Conservation (phyloP, 306 rosid genomes). For the Lathyrus aphaca region DNA sequence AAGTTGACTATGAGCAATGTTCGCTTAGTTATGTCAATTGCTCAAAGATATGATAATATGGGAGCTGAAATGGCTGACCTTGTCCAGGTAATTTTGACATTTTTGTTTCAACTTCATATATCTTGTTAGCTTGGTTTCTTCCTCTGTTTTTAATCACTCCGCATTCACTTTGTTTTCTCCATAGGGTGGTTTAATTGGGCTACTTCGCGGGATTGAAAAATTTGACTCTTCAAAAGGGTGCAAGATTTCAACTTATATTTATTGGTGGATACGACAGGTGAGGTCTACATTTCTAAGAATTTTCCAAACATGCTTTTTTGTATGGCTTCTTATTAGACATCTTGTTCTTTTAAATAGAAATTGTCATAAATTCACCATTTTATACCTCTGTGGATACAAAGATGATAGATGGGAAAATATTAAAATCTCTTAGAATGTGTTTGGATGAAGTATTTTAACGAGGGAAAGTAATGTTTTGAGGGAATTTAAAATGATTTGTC, state of each 20-base stretch:
- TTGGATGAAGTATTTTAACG: no score
- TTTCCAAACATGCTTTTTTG: slow-evolving; percentile 7
- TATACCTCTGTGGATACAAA: slow-evolving; percentile 22
- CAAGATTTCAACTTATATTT: slow-evolving; percentile 94
- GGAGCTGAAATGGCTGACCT: slow-evolving; percentile 97
- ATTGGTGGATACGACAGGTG: slow-evolving; percentile 99
- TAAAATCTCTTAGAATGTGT: slow-evolving; percentile 31
- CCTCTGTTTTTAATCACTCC: slow-evolving; percentile 1
- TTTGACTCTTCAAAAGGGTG: slow-evolving; percentile 93
- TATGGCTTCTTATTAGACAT: slow-evolving; percentile 20
- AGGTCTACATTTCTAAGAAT: slow-evolving; percentile 33
- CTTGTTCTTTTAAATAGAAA: slow-evolving; percentile 16
- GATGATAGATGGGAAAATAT: slow-evolving; percentile 17
- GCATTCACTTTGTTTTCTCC: slow-evolving; percentile 31
- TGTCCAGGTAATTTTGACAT: slow-evolving; percentile 68
- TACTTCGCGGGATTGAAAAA: slow-evolving; percentile 92
- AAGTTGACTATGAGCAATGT: slow-evolving; percentile 93
- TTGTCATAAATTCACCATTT: slow-evolving; percentile 8
- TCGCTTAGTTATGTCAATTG: slow-evolving; percentile 91
- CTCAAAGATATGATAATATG: slow-evolving; percentile 88
- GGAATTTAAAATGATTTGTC: no score
- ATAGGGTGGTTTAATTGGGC: slow-evolving; percentile 97
- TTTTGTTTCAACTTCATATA: slow-evolving; percentile 16
- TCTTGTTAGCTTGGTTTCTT: slow-evolving; percentile 19
- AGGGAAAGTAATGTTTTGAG: no score